Evolutionary conservation across 768 basidiomycete genomes (phyloP), one percentile per base, ranked within the genome.

Genomic region (Leccinellum albellum): DNA sequence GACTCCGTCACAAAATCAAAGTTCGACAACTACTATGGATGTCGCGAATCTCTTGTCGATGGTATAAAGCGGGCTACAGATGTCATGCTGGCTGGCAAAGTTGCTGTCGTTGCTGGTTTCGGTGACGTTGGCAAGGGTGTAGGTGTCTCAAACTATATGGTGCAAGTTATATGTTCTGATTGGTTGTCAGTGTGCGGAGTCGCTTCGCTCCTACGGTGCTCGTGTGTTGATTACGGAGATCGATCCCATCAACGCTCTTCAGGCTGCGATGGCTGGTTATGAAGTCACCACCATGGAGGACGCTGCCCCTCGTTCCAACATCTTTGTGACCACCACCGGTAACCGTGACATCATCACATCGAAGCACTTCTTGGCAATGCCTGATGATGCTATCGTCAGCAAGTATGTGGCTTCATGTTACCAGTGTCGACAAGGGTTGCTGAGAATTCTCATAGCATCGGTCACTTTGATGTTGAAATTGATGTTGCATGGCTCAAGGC

Each of bases 11-110:
- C 97, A 64, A 99, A 99, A 78, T 97, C 94, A 72, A 99, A 99
- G 82, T 99, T 99, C 73, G 90, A 95, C 78, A 93, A 94, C 79
- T 89, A 93, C 78, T 99, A 99, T 73, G 97, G 97, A 60, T 99
- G 97, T 79, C 93, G 97, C 70, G 97, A 99, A 77, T 99, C 97
- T 31, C 91, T 99, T 61, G 97, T 99, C 59, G 97, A 99, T 73
- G 97, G 97, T 66, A 98, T 99, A 80, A 99, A 99, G 85, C 94
- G 97, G 70, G 97, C 97, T 58, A 99, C 97, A 62, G 97, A 99
- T 74, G 93, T 99, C 74, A 99, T 99, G 97, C 87, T 99, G 73
- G 97, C 97, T 64, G 97, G 96, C 53, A 99, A 99, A 79, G 95
- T 99, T 63, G 95, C 94, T 53, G 92, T 98, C 63, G 97, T 99